These are phyloP conservation scores for Yarrowia osloensis DNA, from an alignment of 805 yeast genomes.

Conservation along the genomic window DNA sequence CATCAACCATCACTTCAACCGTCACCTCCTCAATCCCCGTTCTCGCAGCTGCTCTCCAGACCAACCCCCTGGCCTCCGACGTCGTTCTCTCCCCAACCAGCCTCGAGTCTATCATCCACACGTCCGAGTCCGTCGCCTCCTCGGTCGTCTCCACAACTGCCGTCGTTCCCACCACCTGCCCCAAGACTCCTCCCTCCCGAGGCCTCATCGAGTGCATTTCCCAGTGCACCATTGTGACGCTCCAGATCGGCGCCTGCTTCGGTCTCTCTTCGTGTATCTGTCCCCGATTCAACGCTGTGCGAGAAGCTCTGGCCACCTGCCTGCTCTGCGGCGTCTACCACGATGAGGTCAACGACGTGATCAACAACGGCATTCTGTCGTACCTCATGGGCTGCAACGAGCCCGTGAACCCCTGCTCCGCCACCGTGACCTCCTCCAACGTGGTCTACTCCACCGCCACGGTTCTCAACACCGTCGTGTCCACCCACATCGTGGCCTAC, in stretches of 20 bases:
- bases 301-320: slow-evolving; percentile 9
- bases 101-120: not conserved
- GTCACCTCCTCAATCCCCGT: no score
- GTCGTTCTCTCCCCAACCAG: not conserved
- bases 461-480: not conserved
- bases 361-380: not conserved
- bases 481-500: not conserved
- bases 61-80: not conserved
- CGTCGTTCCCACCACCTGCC: not conserved
- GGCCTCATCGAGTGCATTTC: not conserved
- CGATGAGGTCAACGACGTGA: not conserved
- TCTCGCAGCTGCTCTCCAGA: not conserved
- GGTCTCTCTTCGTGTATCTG: not conserved
- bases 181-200: not conserved
- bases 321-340: not conserved
- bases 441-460: not conserved
- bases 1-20: no score
- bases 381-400: slow-evolving; percentile 1
- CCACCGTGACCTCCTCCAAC: not conserved
- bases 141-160: not conserved
- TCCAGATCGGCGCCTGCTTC: not conserved
- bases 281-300: not conserved
- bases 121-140: not conserved
- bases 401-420: not conserved
- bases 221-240: not conserved